Conservation (phyloP, 2,329 filamentous ascomycete species). For the Beauveria sp. region DNA sequence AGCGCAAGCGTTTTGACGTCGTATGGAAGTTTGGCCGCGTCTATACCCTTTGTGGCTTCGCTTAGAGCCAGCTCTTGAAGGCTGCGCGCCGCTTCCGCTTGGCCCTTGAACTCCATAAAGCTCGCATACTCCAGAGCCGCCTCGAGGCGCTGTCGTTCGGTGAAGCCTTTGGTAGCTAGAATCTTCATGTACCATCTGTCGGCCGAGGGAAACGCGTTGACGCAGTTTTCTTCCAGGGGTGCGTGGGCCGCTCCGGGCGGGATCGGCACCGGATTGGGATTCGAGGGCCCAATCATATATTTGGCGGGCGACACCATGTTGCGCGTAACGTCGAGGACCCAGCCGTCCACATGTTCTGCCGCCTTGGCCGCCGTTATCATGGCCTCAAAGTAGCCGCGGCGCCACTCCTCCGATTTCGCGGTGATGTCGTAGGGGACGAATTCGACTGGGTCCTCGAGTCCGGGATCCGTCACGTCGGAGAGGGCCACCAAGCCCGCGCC, state of each 20-base stretch:
- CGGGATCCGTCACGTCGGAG: constrained; percentile 51
- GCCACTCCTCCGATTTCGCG: constrained; percentile 74
- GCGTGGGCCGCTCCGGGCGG: constrained; percentile 54
- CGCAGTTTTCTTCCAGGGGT: constrained; percentile 69
- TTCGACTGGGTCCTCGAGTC: constrained; percentile 61
- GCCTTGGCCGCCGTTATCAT: constrained; percentile 70
- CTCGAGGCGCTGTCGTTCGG: constrained; percentile 68
- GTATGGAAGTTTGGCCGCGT: constrained; percentile 35
- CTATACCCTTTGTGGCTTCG: constrained; percentile 56
- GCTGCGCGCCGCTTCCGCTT: constrained; percentile 56
- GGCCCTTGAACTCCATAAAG: constrained; percentile 72
- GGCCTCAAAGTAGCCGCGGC: constrained; percentile 75
- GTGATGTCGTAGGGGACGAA: constrained; percentile 60
- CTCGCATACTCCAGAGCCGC: constrained; percentile 77
- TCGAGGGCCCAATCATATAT: constrained; percentile 73
- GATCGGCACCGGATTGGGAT: constrained; percentile 69
- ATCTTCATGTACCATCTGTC: constrained; percentile 77
- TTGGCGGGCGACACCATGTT: constrained; percentile 62
- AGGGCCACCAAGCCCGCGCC: constrained; percentile 57
- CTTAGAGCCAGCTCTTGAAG: constrained; percentile 72
- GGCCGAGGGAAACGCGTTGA: constrained; percentile 59
- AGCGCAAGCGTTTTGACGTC: constrained; percentile 57
- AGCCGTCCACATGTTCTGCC: constrained; percentile 75
- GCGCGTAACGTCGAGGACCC: constrained; percentile 61
- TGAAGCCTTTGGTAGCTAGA: constrained; percentile 72